Percentiles rank a stretch among this genome's conserved stretches.
Evolutionary conservation across 139 green algal genomes (phyloP).

Genomic region (Picochlorum sp.): DNA sequence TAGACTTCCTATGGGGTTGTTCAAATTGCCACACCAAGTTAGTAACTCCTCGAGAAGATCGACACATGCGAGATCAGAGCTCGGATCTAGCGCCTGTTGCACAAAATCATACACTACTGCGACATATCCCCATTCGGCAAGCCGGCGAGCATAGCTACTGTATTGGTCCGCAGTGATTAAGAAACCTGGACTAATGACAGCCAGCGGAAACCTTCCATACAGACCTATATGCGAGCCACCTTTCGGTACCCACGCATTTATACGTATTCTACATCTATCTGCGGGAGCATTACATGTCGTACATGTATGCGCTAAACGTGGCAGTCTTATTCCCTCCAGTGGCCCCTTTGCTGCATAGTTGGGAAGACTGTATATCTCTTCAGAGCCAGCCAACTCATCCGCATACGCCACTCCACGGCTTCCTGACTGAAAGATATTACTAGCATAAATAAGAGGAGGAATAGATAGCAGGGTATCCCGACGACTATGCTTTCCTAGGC

Average conservation of each 20-base stretch:
- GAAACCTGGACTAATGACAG: slow-evolving; percentile 76
- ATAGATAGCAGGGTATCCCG: too few species aligned
- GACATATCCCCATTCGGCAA: slow-evolving; percentile 37
- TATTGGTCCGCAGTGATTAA: slow-evolving; percentile 60
- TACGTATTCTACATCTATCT: slow-evolving; percentile 47
- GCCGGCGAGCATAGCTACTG: slow-evolving; percentile 34
- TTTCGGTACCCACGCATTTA: slow-evolving; percentile 56
- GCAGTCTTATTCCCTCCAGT: slow-evolving; percentile 37
- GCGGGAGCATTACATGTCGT: slow-evolving; percentile 52
- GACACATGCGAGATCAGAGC: slow-evolving; percentile 61
- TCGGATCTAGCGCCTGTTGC: slow-evolving; percentile 42
- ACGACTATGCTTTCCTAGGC: too few species aligned
- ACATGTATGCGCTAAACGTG: slow-evolving; percentile 67
- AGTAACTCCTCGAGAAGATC: slow-evolving; percentile 49
- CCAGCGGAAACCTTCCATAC: slow-evolving; percentile 66
- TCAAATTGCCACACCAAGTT: slow-evolving; percentile 46
- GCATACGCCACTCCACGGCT: too few species aligned
- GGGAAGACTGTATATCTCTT: too few species aligned
- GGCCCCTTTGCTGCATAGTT: slow-evolving; percentile 37
- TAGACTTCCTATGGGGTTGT: slow-evolving; percentile 44
- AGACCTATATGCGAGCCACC: slow-evolving; percentile 8
- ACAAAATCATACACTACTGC: slow-evolving; percentile 45
- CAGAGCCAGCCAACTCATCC: too few species aligned
- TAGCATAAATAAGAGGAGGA: too few species aligned
- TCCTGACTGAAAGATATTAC: too few species aligned